Evolutionary conservation across 2,329 filamentous ascomycete species (phyloP), one percentile per base, ranked within the genome.

Genomic region (Colletotrichum sp.): DNA sequence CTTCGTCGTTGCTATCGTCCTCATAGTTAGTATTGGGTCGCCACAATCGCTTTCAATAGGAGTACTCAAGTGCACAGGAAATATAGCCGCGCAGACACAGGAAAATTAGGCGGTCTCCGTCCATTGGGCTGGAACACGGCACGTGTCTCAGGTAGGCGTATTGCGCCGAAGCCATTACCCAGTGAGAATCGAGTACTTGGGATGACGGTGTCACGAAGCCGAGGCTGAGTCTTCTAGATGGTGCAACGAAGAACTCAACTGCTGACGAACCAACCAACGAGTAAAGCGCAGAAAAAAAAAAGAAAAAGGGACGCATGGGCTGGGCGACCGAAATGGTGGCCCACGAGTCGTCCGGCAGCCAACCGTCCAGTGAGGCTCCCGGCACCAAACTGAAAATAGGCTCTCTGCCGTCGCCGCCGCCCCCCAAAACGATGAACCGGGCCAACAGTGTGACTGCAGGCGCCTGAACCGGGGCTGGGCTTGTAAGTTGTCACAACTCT

Each of bases 91-190:
- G 36, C 36, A 39, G 36, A 39, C 36, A 39, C 36, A 39, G 36
- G 15, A 39, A 39, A 18, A 39, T 39, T 39, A 39, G 36, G 36
- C 16, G 34, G 34, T 36, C 34, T 36, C 34, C 34, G 34, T 36
- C 34, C 34, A 57, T 21, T 21, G 69, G n/a, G 57, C 60, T 24
- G n/a, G 73, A 13, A 59, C 69, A 34, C 32, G 70, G 44, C 69
- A 55, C 39, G 36, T 55, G 69, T 75, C 62, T 75, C 72, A 76
- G 69, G 63, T 64, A 39, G 73, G 73, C 21, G 62, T 57, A 18
- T 24, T 73, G 39, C 73, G 64, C 69, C 57, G 69, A 64, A 64
- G 63, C 24, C 57, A 69, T 44, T 59, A 44, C 26, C 72, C 69
- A 65, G 59, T 71, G 24, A 72, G 62, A 32, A 44, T 28, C 21